Evolutionary conservation across 2,329 filamentous ascomycete genomes (phyloP).

Genomic region (Dryadomyces sulphureus): DNA sequence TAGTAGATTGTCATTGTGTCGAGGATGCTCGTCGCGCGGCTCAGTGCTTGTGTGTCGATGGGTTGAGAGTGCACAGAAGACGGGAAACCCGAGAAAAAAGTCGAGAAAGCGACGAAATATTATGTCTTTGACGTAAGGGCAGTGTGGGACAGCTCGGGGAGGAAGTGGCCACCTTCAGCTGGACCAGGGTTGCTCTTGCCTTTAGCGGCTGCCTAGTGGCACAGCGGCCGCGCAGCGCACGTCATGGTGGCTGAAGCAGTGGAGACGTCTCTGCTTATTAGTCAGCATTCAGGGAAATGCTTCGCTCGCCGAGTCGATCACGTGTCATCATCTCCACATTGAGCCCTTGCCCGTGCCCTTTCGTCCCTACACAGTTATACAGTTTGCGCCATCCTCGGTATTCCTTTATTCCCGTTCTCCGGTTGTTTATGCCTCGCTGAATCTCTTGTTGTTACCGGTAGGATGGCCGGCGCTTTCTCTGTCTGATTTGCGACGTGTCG

Average conservation of each 20-base stretch:
- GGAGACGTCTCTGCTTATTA: background rate
- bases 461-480: too few species aligned
- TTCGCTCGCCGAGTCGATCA: background rate
- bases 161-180: background rate
- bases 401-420: too few species aligned
- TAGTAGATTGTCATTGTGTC: slow-evolving; percentile 42
- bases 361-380: too few species aligned
- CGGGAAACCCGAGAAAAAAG: background rate
- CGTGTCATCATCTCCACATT: background rate
- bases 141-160: background rate
- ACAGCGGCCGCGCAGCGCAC: background rate
- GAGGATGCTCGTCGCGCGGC: background rate
- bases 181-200: background rate
- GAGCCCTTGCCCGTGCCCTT: slow-evolving; percentile 18
- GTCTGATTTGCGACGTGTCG: too few species aligned
- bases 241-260: background rate
- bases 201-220: background rate
- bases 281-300: background rate
- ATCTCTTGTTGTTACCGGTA: too few species aligned
- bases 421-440: too few species aligned
- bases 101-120: background rate
- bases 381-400: too few species aligned
- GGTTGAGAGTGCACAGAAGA: background rate
- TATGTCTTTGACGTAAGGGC: background rate
- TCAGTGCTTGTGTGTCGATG: background rate